Evolutionary conservation across 176 grass and related monocot genomes (phyloP), one percentile per base, ranked within the genome.

Genomic region (Rhynchospora breviuscula): DNA sequence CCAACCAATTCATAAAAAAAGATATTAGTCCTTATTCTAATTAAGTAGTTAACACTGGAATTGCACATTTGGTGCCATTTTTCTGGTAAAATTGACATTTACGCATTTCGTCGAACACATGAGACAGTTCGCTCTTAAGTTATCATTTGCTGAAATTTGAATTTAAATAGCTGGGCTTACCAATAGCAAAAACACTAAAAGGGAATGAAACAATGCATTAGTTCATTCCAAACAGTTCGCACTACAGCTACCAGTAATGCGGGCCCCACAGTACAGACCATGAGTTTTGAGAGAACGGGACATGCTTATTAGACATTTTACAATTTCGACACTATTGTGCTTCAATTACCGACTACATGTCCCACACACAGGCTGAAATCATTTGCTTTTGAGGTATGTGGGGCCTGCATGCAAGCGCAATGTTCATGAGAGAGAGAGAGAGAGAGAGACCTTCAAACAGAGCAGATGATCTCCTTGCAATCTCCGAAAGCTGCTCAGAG

Each of bases 381-480:
- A 29, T 76, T n/a, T 25, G 69, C 25, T 74, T 61, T 25, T 21
- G 45, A 44, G 15, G 2, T 46, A 22, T 14, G 7, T 5, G 47
- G 72, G 73, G 7, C 46, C n/a, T 22, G 29, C 5, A 31, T 56
- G 19, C 47, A 29, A 56, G 73, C 56, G 48, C 48, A 77, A 77
- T 17, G 63, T 81, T 47, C 79, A 81, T 31, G 75, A 59, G 53
- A 59, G 77, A 59, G 45, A 56, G 21, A 57, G 53, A 33, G 51
- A 19, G 17, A 81, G 33, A 51, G 18, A 81, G 11, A 82, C 80
- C 80, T 82, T 82, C 60, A n/a, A 77, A 77, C 73, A 77, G 73
- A 29, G 49, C 49, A 23, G 62, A 67, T 10, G 80, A 17, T 82
- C 8, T 29, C 46, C 62, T 82, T 31, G 80, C 11, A 66, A 82